Percentiles rank a stretch among this genome's conserved stretches.
These are phyloP conservation scores for Aspergillus spinulosporus DNA, from an alignment of 2,329 filamentous ascomycete genomes.

Conservation along the genomic window DNA sequence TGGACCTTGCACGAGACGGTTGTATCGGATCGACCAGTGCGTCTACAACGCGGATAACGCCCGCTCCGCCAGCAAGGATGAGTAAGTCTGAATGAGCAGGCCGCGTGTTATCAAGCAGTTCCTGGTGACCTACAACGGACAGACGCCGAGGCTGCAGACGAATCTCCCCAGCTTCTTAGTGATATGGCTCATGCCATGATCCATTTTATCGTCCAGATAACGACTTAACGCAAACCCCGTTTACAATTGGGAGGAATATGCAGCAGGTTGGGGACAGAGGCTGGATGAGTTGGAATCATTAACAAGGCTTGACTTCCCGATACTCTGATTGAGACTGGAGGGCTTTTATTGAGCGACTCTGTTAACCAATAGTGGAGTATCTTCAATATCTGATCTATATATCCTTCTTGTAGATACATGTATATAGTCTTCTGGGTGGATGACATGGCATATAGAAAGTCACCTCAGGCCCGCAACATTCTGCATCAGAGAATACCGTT, in stretches of 20 bases:
- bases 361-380: no score
- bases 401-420: no score
- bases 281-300: conserved; percentile 10
- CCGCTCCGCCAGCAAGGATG: conserved; percentile 2
- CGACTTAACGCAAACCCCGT: not conserved
- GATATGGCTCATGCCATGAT: not conserved
- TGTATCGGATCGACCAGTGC: conserved; percentile 6
- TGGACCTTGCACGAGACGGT: conserved; percentile 2
- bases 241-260: conserved; percentile 7
- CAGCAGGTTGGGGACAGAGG: not conserved
- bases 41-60: conserved; percentile 6
- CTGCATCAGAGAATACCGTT: no score
- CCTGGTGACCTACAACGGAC: not conserved
- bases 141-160: not conserved
- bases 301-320: not conserved
- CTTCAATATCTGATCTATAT: no score
- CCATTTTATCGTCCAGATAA: conserved; percentile 1
- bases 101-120: conserved; percentile 3
- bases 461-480: no score
- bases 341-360: no score
- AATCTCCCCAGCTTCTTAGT: not conserved
- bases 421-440: no score
- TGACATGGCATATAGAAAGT: no score
- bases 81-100: conserved; percentile 2
- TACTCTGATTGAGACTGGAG: no score